These are phyloP conservation scores for Penicillium palitans DNA, from an alignment of 2,329 filamentous ascomycete genomes.

Conservation along the genomic window DNA sequence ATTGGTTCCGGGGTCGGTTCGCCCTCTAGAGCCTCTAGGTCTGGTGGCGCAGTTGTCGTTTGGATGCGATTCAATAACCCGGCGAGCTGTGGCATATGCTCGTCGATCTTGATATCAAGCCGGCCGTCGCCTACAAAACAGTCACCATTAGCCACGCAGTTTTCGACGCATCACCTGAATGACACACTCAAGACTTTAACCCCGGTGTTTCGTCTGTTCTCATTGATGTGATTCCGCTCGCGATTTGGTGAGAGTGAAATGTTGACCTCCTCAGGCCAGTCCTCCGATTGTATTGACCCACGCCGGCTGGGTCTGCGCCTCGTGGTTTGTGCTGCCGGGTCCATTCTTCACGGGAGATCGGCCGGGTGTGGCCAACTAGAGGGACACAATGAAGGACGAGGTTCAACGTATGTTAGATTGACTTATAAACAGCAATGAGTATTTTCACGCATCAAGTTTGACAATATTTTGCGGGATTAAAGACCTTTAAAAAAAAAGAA, in stretches of 20 bases:
- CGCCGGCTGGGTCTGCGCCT: not conserved
- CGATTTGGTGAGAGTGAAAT: not conserved
- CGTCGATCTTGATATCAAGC: constrained; percentile 24
- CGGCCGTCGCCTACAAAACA: constrained; percentile 21
- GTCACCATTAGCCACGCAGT: not conserved
- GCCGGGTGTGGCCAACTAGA: not conserved
- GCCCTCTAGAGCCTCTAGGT: constrained; percentile 6
- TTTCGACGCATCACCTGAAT: not conserved
- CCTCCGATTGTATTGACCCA: constrained; percentile 8
- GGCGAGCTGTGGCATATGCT: constrained; percentile 23
- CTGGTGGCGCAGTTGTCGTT: constrained; percentile 11
- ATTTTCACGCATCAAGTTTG: not conserved
- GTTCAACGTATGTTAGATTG: not conserved
- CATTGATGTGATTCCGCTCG: constrained; percentile 19
- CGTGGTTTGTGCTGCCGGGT: not conserved
- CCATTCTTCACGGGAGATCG: constrained; percentile 12
- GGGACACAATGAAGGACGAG: not conserved
- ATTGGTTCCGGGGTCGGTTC: not conserved
- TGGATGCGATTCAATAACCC: constrained; percentile 20
- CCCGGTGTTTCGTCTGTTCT: constrained; percentile 22
- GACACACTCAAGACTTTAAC: constrained; percentile 18
- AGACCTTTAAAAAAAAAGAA: not conserved
- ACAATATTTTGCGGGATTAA: no score
- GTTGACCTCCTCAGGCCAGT: constrained; percentile 13
- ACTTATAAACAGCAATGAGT: not conserved